Conservation (phyloP, 768 basidiomycete species). For the Saitozyma sp. region DNA sequence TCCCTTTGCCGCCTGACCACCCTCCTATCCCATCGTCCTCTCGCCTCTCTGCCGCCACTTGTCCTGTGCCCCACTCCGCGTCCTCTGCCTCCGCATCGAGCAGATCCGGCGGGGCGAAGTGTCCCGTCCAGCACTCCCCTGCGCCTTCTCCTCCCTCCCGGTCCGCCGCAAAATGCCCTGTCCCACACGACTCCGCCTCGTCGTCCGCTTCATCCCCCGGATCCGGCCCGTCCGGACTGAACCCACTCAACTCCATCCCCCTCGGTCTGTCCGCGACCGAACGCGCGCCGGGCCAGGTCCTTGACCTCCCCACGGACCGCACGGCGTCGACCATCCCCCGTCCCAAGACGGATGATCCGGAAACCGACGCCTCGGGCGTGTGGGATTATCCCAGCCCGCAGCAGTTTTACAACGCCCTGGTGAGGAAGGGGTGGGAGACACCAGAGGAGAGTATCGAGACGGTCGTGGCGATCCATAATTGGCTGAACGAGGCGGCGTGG, state of each 20-base stretch:
- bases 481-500: conserved; percentile 96
- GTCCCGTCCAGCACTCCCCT: not conserved
- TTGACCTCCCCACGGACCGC: conserved; percentile 70
- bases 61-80: conserved; percentile 32
- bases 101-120: not conserved
- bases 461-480: conserved; percentile 98
- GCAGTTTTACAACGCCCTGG: conserved; percentile 96
- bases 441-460: conserved; percentile 87
- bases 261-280: conserved; percentile 54
- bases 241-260: conserved; percentile 85
- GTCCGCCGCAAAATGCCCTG: conserved; percentile 52
- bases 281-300: conserved; percentile 66
- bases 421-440: conserved; percentile 95
- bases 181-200: conserved; percentile 43
- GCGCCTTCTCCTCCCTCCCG: conserved; percentile 1
- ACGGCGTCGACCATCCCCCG: conserved; percentile 84
- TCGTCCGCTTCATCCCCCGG: not conserved
- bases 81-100: conserved; percentile 7
- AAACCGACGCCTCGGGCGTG: conserved; percentile 8
- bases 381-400: conserved; percentile 99
- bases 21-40: conserved; percentile 35
- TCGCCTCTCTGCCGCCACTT: conserved; percentile 27
- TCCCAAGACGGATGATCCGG: conserved; percentile 36
- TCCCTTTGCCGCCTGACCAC: conserved; percentile 26
- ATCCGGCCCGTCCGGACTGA: conserved; percentile 52